Evolutionary conservation across 495 filamentous ascomycete species (phyloP), one percentile per base, ranked within the genome.

Genomic region (Oidiodendron maius): DNA sequence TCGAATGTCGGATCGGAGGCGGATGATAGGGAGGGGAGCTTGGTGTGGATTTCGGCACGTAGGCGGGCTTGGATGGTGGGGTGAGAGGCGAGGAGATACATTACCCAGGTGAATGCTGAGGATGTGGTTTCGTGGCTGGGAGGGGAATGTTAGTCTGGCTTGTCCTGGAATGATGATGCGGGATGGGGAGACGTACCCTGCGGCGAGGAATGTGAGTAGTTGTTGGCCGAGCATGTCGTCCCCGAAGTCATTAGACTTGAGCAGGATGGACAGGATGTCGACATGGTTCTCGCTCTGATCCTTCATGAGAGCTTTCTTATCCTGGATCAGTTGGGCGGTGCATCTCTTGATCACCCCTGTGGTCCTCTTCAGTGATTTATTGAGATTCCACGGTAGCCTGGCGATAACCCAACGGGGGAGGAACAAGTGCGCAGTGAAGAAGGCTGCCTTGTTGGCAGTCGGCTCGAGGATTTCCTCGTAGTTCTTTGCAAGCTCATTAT

Each of bases 181-280:
- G n/a, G n/a, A n/a, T n/a, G n/a, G n/a, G n/a, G n/a, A n/a, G 20
- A 41, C 34, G 45, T 44, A 57, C 55, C 91, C 91, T 1, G 91
- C 91, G 1, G 83, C 86, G 3, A 96, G 80, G 70, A 96, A 95
- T 2, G 90, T 96, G 86, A 95, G 90, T 59, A 94, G 76, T 61
- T 96, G 90, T 61, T 96, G 87, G 23, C 87, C 73, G n/a, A 96
- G 77, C 46, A 86, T 82, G 16, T 89, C 83, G 44, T 93, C 86
- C 13, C 71, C 72, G 61, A 94, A 95, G 21, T 76, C 77, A 36
- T 83, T 86, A 11, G 81, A 86, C 46, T 84, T 74, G 20, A 95
- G 64, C 15, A 89, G 87, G 0, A 91, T 80, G 1, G 86, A 88
- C 46, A 95, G 68, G 48, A 96, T 94, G 58, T 95, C 90, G 17